These are phyloP conservation scores for Phytophthora europaea DNA, from an alignment of 352 stramenopile genomes.

Conservation along the genomic window DNA sequence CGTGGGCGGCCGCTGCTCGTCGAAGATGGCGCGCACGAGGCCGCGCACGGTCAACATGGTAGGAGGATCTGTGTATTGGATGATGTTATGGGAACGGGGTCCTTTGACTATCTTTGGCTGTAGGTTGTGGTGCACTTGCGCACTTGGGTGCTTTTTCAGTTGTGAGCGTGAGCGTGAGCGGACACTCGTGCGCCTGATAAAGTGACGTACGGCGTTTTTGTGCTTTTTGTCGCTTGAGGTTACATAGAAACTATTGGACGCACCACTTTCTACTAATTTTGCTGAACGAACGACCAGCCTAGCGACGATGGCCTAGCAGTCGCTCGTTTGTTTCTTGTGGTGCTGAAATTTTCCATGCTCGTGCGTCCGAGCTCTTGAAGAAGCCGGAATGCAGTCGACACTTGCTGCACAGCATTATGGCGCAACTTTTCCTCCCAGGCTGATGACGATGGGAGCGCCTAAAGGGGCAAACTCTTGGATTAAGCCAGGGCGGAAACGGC, in stretches of 20 bases:
- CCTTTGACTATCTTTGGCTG: background rate
- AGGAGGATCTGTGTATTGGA: background rate
- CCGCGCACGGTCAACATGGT: constrained; percentile 42
- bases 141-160: background rate
- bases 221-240: constrained; percentile 13
- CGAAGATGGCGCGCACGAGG: constrained; percentile 52
- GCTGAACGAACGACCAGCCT: no score
- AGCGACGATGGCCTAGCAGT: no score
- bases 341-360: background rate
- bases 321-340: background rate
- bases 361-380: background rate
- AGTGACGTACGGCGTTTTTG: constrained; percentile 14
- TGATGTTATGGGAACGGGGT: background rate
- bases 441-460: background rate
- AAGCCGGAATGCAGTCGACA: background rate
- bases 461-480: background rate
- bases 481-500: background rate
- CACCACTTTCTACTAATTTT: no score
- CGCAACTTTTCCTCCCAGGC: background rate
- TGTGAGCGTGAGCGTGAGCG: constrained; percentile 10
- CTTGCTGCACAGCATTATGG: background rate
- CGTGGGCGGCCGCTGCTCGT: constrained; percentile 33
- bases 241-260: constrained; percentile 5
- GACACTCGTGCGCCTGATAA: constrained; percentile 28
- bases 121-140: constrained; percentile 7